A percentile compares a stretch with the other conserved stretches of the same genome.
These are phyloP conservation scores for Glebionis coronaria DNA, from an alignment of 129 eudicot species.

Conservation along the genomic window DNA sequence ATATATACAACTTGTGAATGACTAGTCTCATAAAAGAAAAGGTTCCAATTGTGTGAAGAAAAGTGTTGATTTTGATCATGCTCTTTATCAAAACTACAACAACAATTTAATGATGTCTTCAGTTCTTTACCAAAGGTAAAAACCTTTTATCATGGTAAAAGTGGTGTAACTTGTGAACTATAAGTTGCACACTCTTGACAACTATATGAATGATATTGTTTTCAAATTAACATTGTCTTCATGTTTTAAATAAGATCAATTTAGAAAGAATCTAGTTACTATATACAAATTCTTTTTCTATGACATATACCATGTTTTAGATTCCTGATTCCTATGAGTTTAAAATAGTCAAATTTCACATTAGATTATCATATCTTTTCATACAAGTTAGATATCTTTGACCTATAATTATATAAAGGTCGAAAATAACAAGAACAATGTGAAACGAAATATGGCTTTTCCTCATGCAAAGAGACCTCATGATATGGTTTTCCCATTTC, in stretches of 20 bases:
- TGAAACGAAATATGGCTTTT: conserved; percentile 19
- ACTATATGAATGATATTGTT: not conserved
- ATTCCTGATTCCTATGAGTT: not conserved
- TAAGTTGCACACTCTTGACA: not conserved
- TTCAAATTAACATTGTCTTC: not conserved
- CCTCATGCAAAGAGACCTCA: conserved; percentile 24
- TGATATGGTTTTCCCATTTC: conserved; percentile 24
- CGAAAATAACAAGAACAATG: not conserved
- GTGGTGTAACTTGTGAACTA: not conserved
- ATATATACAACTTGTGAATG: not conserved
- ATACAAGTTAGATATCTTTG: conserved; percentile 17
- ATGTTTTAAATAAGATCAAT: not conserved
- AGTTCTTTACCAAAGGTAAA: not conserved
- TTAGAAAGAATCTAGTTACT: no score
- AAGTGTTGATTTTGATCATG: no score
- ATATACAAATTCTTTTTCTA: not conserved
- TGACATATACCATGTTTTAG: not conserved
- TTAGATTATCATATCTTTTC: not conserved
- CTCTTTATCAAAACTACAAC: not conserved
- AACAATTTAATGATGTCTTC: not conserved
- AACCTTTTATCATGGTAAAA: not conserved
- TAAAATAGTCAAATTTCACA: not conserved
- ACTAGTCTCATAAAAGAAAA: not conserved
- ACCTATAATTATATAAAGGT: not conserved
- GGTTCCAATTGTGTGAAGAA: not conserved